A percentile compares a stretch with the other conserved stretches of the same genome.
Evolutionary conservation across 2,329 filamentous ascomycete genomes (phyloP).

Genomic region (Claviceps sp.): DNA sequence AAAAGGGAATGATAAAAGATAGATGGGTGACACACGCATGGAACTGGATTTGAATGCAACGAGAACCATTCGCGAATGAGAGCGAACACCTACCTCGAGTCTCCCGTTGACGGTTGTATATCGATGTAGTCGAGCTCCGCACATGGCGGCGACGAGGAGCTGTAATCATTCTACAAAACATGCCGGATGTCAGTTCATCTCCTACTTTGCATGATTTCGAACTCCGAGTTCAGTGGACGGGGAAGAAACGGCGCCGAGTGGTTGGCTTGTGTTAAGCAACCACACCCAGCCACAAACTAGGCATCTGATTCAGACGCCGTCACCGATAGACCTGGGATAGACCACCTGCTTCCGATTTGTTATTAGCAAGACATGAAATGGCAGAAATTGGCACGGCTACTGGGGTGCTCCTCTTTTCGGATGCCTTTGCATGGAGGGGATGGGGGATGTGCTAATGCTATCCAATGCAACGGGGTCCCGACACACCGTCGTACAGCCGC

Average conservation of each 20-base stretch:
- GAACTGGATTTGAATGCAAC: conserved; percentile 5
- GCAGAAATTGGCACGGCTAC: conserved; percentile 7
- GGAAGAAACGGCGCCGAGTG: conserved; percentile 2
- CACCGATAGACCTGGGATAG: conserved; percentile 5
- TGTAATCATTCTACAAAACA: conserved; percentile 35
- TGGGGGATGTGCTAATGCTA: conserved; percentile 7
- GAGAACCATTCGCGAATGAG: conserved; percentile 10
- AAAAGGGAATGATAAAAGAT: neutral
- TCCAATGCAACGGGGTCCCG: conserved; percentile 7
- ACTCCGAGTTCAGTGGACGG: neutral
- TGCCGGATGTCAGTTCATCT: conserved; percentile 13
- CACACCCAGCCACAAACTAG: conserved; percentile 1
- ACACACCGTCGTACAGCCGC: conserved; percentile 10
- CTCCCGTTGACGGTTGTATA: conserved; percentile 32
- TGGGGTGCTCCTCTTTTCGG: conserved; percentile 7
- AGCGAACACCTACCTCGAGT: conserved; percentile 38
- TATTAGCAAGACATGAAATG: conserved; percentile 9
- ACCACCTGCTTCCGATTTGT: conserved; percentile 6
- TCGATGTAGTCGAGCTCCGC: conserved; percentile 40
- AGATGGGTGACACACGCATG: conserved; percentile 6
- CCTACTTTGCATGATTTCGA: conserved; percentile 5
- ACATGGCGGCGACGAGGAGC: conserved; percentile 33
- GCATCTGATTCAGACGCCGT: conserved; percentile 5
- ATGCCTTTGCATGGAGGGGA: conserved; percentile 9
- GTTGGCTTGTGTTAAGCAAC: conserved; percentile 2